Evolutionary conservation across 2,329 filamentous ascomycete species (phyloP).

Genomic region (Xylaria hypoxylon): DNA sequence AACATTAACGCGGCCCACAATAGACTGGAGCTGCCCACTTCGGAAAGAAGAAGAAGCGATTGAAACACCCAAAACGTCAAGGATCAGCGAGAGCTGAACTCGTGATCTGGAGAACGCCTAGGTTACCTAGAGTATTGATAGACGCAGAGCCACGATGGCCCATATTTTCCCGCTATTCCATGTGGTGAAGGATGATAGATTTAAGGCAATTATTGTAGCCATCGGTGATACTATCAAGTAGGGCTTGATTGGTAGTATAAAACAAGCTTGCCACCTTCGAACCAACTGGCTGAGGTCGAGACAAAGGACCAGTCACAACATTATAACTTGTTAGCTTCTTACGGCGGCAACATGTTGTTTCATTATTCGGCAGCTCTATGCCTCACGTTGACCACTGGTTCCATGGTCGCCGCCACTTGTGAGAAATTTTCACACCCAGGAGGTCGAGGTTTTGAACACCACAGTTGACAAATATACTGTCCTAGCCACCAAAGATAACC

Average conservation of each 20-base stretch:
- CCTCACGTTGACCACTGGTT: conserved; percentile 2
- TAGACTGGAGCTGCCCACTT: conserved; percentile 9
- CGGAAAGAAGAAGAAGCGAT: conserved; percentile 27
- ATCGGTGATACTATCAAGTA: conserved; percentile 3
- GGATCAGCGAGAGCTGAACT: conserved; percentile 24
- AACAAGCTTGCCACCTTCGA: background rate
- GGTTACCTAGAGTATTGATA: background rate
- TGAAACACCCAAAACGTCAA: conserved; percentile 8
- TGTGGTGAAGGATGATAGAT: background rate
- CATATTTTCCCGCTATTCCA: background rate
- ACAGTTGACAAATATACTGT: conserved; percentile 3
- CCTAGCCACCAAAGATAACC: background rate
- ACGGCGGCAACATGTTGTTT: conserved; percentile 16
- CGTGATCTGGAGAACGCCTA: conserved; percentile 6
- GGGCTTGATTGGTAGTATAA: background rate
- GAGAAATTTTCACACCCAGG: background rate
- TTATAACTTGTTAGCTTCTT: background rate
- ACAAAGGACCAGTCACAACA: background rate
- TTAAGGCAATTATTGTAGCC: background rate
- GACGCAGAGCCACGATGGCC: background rate
- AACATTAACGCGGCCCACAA: background rate
- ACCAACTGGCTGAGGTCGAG: background rate
- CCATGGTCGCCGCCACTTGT: conserved; percentile 17
- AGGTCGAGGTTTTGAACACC: background rate
- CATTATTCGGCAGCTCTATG: conserved; percentile 5